Base-by-base conservation (phyloP, 1,284 basidiomycete genomes). In the Ganoderma sinense region DNA sequence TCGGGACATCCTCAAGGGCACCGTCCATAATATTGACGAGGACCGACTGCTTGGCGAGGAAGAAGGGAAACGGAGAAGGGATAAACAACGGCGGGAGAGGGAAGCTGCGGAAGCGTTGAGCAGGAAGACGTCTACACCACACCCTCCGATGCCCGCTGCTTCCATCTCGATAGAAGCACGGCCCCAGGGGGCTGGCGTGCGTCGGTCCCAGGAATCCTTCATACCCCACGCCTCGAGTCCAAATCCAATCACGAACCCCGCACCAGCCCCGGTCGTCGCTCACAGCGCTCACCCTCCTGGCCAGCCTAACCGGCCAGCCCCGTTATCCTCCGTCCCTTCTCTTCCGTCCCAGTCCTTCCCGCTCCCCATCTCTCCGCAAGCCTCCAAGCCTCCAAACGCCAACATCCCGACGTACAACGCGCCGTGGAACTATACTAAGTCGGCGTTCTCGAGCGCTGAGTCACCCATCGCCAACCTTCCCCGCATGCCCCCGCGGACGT, bases 1-100 rank as follows among this genome's bases (percentile, higher is more conserved):
- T 67, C 84, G 91, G 70, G 92, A 94, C 74, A 83, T 93, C n/a
- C 80, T 95, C 55, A 84, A 86, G 69, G 87, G 88, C 45, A 83
- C 84, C 59, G 80, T 85, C 2, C 78, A 79, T 36, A 82, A 85
- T 36, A 76, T 94, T 62, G 92, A 94, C 23, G 89, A 91, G 58
- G 89, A 88, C 33, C 84, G 89, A 60, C 81, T 94, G 55, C 82
- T 89, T 69, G 86, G 88, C 55, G 89, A 88, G 68, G 82, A 88
- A 75, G 84, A 89, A 69, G 68, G 76, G 61, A 78, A 75, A 71
- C 72, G 71, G 61, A 72, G 82, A 33, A 71, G 69, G 75, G 67
- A 77, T 74, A 74, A 76, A 74, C 78, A 78, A 77, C 78, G 72
- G 58, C 69, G 74, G 55, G 75, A 73, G 65, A 73, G 71, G 43